phyloP scores from a whole-genome alignment of 2,329 filamentous ascomycete genomes.

The Nectriaceae sp. region DNA sequence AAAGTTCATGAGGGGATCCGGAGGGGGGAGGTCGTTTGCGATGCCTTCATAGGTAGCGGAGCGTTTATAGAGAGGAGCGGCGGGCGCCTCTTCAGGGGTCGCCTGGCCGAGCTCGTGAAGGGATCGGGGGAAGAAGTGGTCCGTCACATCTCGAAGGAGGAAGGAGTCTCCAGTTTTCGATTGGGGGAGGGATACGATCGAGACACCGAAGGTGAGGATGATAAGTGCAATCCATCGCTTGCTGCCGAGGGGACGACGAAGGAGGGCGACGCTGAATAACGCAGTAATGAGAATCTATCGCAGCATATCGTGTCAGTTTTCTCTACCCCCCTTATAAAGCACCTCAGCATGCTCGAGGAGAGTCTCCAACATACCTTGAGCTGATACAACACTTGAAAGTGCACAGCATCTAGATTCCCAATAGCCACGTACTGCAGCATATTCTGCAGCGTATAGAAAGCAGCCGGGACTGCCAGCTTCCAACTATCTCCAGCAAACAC shows the following conservation, averaged over 20 bases:
- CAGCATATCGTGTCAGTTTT: constrained; percentile 3
- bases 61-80: constrained; percentile 41
- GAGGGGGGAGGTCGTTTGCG: constrained; percentile 55
- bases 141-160: constrained; percentile 63
- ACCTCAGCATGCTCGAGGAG: background rate
- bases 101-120: constrained; percentile 72
- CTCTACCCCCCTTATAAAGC: background rate
- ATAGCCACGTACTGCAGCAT: constrained; percentile 91
- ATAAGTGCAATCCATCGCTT: constrained; percentile 82
- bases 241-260: constrained; percentile 68
- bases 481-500: constrained; percentile 91
- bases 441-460: constrained; percentile 89
- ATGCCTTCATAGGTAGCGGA: constrained; percentile 94
- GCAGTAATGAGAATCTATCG: constrained; percentile 79
- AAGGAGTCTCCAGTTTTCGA: constrained; percentile 54
- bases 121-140: constrained; percentile 75
- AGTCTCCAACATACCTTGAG: constrained; percentile 62
- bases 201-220: constrained; percentile 78
- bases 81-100: constrained; percentile 22
- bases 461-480: constrained; percentile 89
- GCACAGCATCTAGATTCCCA: constrained; percentile 86
- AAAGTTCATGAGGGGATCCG: constrained; percentile 67
- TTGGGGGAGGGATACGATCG: constrained; percentile 79
- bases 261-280: constrained; percentile 78
- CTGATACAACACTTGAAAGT: constrained; percentile 92